Conservation (phyloP, 805 yeast species). For the Ogataea philodendri region DNA sequence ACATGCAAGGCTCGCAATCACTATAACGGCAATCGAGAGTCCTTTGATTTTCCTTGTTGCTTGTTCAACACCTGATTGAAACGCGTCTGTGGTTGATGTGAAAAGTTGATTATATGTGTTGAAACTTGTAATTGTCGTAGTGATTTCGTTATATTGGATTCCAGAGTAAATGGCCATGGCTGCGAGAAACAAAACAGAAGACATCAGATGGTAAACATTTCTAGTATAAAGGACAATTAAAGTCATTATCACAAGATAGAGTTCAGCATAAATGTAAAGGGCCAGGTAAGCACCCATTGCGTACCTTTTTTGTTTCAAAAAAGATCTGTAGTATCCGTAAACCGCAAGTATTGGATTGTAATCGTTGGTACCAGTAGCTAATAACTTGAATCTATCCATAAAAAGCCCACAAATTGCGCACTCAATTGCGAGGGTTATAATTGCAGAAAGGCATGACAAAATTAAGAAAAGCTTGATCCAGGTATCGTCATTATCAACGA, state of each 20-base stretch:
- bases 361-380: conserved; percentile 23
- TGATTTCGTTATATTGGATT: conserved; percentile 40
- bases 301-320: conserved; percentile 13
- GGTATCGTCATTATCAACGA: conserved; percentile 18
- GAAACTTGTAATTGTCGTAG: conserved; percentile 23
- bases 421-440: conserved; percentile 36
- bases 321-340: conserved; percentile 30
- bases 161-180: conserved; percentile 46
- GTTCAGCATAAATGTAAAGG: conserved; percentile 42
- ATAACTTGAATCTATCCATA: conserved; percentile 31
- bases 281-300: conserved; percentile 37
- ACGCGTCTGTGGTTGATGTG: conserved; percentile 5
- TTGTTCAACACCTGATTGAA: conserved; percentile 12
- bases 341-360: conserved; percentile 20
- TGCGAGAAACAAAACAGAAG: conserved; percentile 36
- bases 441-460: conserved; percentile 37
- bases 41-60: conserved; percentile 36
- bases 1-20: conserved; percentile 36
- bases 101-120: conserved; percentile 14
- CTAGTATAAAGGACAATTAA: conserved; percentile 36
- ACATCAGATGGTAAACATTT: conserved; percentile 37
- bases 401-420: conserved; percentile 40
- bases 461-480: conserved; percentile 29
- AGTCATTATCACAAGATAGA: conserved; percentile 41
- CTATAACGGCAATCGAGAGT: conserved; percentile 40